Evolutionary conservation across 345 rosid genomes (phyloP), one percentile per base, ranked within the genome.

Genomic region (Citrus glauca): DNA sequence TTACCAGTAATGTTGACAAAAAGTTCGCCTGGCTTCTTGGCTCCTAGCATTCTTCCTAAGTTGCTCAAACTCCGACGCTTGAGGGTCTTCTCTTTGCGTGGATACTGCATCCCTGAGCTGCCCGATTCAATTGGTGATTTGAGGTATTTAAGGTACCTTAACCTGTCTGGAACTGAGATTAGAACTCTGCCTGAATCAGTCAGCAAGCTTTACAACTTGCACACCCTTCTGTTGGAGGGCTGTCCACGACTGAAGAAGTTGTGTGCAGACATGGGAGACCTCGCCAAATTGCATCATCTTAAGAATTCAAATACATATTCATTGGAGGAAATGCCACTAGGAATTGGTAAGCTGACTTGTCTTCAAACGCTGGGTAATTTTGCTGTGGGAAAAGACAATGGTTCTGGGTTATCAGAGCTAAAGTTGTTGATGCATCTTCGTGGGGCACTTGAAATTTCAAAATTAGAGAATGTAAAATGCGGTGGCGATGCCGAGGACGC

Each of bases 1-100:
- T 20, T 73, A 4, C 63, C 63, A 2, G 7, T 62, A 30, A 20
- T 0, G 4, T 33, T 27, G 1, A 17, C 67, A 19, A 1, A 7
- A 2, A 6, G 8, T 4, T 0, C 0, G 6, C 2, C 0, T 0
- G 0, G 27, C 3, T 42, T 0, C 1, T 8, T 60, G 13, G 7
- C 65, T 50, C 24, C 0, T 32, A 9, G 2, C 1, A 7, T 32
- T 11, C 7, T 66, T 78, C 17, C 4, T 62, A 9, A 37, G 22
- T 35, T 35, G 20, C 17, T 32, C 27, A n/a, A 35, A 45, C 7
- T 10, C 2, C 62, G 0, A 32, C 9, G 9, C 4, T 5, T 78
- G 14, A 71, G 81, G 71, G 71, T 28, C 4, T 61, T 78, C 9
- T 78, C 76, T 13, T 2, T 78, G 30, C 1, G 71, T 67, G 30